Evolutionary conservation across 352 stramenopile genomes (phyloP).

Genomic region (Phytophthora cactorum): DNA sequence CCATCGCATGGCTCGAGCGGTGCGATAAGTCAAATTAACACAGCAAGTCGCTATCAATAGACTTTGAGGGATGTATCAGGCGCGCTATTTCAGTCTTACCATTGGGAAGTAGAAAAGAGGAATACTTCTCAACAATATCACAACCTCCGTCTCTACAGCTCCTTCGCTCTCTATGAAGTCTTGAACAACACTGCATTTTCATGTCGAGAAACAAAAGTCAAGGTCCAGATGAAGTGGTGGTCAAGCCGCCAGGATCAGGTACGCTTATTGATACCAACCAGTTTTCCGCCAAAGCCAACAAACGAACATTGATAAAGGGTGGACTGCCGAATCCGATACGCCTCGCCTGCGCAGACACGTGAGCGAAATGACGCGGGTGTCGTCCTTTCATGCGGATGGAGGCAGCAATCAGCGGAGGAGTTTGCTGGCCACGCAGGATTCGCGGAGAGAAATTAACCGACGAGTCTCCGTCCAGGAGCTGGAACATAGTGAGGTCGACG

Average conservation of each 20-base stretch:
- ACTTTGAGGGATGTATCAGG: background rate
- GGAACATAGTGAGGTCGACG: constrained; percentile 1
- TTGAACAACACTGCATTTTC: constrained; percentile 1
- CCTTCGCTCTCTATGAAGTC: background rate
- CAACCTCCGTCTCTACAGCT: no score
- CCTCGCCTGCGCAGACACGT: constrained; percentile 3
- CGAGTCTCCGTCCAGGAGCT: constrained; percentile 18
- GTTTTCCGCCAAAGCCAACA: background rate
- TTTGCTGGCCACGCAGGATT: constrained; percentile 21
- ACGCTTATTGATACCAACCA: background rate
- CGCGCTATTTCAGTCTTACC: no score
- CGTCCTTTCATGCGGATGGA: constrained; percentile 9
- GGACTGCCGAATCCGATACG: constrained; percentile 9
- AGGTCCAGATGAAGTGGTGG: background rate
- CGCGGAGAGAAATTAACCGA: constrained; percentile 8
- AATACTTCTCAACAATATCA: no score
- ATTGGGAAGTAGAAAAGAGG: no score
- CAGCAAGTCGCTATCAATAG: constrained; percentile 17
- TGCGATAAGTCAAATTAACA: constrained; percentile 12
- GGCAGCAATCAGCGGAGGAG: constrained; percentile 8
- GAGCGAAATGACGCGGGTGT: constrained; percentile 23
- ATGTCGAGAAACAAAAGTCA: constrained; percentile 19
- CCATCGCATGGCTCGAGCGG: constrained; percentile 68
- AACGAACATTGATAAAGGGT: constrained; percentile 9
- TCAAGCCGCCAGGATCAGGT: constrained; percentile 9